phyloP scores from a whole-genome alignment of 768 basidiomycete species.

The Podaxis sp. region DNA sequence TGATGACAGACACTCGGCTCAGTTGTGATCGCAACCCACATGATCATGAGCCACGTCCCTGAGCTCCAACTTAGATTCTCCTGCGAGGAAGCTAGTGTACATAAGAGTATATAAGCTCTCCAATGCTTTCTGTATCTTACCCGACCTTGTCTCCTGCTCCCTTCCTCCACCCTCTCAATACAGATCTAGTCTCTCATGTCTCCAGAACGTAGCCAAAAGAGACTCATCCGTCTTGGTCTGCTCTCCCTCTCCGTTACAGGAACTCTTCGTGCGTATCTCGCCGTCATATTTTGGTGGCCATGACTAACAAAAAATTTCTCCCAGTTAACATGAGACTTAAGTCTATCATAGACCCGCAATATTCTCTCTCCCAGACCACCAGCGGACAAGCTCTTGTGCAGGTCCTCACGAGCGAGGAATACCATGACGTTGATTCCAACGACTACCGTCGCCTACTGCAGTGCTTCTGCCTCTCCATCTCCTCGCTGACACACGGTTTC shows the following conservation, averaged over 20 bases:
- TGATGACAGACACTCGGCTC: neutral
- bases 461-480: constrained; percentile 16
- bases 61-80: neutral
- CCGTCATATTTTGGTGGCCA: too few relatives aligned
- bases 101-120: neutral
- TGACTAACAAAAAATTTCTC: neutral
- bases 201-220: constrained; percentile 9
- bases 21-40: constrained; percentile 5
- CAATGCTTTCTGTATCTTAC: neutral
- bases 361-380: constrained; percentile 10
- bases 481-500: constrained; percentile 9
- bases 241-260: constrained; percentile 12
- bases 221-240: constrained; percentile 11
- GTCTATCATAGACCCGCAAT: constrained; percentile 11
- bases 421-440: neutral
- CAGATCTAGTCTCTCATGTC: neutral
- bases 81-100: neutral
- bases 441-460: constrained; percentile 14
- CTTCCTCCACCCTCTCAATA: neutral
- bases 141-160: neutral
- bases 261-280: constrained; percentile 9
- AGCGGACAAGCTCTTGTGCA: constrained; percentile 11
- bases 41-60: neutral
- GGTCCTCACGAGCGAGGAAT: constrained; percentile 11
- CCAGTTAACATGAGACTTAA: constrained; percentile 12